These are phyloP conservation scores for Suillus placidus DNA, from an alignment of 768 basidiomycete species.

Conservation along the genomic window DNA sequence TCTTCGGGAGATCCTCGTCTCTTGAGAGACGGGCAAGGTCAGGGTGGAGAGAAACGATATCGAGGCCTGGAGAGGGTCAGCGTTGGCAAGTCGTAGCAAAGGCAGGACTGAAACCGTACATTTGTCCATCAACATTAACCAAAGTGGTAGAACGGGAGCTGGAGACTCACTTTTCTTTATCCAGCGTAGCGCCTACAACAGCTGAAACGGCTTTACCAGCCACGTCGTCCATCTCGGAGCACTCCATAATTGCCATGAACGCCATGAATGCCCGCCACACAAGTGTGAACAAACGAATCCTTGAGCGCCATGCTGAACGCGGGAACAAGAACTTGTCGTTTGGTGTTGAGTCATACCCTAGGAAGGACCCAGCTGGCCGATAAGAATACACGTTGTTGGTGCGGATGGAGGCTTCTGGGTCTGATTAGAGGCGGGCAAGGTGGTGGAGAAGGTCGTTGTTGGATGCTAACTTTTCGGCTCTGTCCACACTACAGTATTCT, in stretches of 20 bases:
- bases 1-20: conserved; percentile 50
- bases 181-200: conserved; percentile 77
- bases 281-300: conserved; percentile 89
- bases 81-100: too few relatives aligned
- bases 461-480: too few relatives aligned
- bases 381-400: conserved; percentile 97
- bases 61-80: too few relatives aligned
- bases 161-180: conserved; percentile 83
- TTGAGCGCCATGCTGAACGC: conserved; percentile 90
- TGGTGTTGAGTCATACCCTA: conserved; percentile 89
- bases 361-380: conserved; percentile 87
- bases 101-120: background rate
- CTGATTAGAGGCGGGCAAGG: conserved; percentile 90
- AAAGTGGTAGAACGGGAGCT: background rate
- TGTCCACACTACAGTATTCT: too few relatives aligned
- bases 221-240: conserved; percentile 85
- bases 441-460: conserved; percentile 96
- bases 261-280: conserved; percentile 95
- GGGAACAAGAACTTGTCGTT: conserved; percentile 94
- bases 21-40: conserved; percentile 62
- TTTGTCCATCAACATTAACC: background rate
- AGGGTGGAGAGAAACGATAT: conserved; percentile 72
- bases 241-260: conserved; percentile 91
- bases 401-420: conserved; percentile 91
- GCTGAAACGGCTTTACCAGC: conserved; percentile 89